Conservation (phyloP, 805 yeast genomes). For the Yamadazyma kitorensis region DNA sequence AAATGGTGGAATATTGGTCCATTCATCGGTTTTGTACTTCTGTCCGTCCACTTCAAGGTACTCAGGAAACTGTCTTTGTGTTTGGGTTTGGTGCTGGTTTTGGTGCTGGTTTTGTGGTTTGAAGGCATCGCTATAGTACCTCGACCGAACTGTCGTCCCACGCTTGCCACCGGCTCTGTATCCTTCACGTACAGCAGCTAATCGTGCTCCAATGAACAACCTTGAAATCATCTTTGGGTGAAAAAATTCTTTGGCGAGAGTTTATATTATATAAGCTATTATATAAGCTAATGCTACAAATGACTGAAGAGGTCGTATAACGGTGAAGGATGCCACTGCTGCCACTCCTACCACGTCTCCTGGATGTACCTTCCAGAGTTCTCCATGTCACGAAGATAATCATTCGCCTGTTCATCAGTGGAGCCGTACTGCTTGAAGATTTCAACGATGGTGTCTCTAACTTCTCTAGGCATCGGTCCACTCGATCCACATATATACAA, state of each 20-base stretch:
- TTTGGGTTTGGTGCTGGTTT: no score
- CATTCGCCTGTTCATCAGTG: conserved; percentile 44
- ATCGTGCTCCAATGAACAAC: no score
- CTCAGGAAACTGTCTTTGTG: conserved; percentile 17
- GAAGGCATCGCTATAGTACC: no score
- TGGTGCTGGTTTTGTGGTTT: no score
- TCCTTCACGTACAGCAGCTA: no score
- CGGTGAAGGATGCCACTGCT: no score
- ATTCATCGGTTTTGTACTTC: conserved; percentile 59
- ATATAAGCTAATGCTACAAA: no score
- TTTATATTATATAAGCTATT: background rate
- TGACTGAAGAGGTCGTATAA: no score
- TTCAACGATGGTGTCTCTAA: conserved; percentile 72
- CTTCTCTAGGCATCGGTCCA: conserved; percentile 91
- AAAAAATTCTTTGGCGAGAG: background rate
- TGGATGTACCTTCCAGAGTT: conserved; percentile 66
- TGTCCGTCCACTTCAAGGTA: conserved; percentile 45
- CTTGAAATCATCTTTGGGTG: no score
- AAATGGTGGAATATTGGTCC: conserved; percentile 83
- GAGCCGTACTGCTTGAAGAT: conserved; percentile 49
- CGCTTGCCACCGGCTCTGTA: no score
- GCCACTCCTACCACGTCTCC: conserved; percentile 73
- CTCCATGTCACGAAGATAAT: conserved; percentile 59
- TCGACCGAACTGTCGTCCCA: no score
- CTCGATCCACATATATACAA: conserved; percentile 89